Evolutionary conservation across 1,284 basidiomycete species (phyloP).

Genomic region (Chalciporus sp.): DNA sequence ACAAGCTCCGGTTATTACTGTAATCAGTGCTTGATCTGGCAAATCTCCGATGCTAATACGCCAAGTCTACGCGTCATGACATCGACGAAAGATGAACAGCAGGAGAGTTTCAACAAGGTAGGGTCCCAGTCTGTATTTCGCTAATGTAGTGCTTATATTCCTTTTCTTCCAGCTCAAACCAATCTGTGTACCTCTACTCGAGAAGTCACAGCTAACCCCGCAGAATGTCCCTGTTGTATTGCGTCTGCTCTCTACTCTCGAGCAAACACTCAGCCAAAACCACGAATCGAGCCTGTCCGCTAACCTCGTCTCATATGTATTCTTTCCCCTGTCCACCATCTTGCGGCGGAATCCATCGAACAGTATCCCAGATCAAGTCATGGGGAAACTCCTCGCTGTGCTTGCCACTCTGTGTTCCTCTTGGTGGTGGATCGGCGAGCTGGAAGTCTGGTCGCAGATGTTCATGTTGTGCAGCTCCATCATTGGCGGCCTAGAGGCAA

Average conservation of each 20-base stretch:
- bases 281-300: slow-evolving; percentile 49
- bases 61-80: slow-evolving; percentile 5
- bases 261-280: slow-evolving; percentile 47
- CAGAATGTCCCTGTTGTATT: slow-evolving; percentile 48
- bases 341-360: slow-evolving; percentile 71
- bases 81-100: slow-evolving; percentile 16
- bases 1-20: too few species aligned
- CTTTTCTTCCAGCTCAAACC: slow-evolving; percentile 62
- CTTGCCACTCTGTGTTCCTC: slow-evolving; percentile 63
- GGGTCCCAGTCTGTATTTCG: slow-evolving; percentile 2
- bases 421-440: slow-evolving; percentile 79
- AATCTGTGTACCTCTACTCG: slow-evolving; percentile 78
- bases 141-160: not conserved
- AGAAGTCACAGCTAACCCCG: slow-evolving; percentile 60
- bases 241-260: slow-evolving; percentile 55
- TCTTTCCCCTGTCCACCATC: slow-evolving; percentile 84
- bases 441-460: slow-evolving; percentile 77
- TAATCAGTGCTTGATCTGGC: too few species aligned
- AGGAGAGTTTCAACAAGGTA: slow-evolving; percentile 40
- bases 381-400: slow-evolving; percentile 73
- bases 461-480: slow-evolving; percentile 80
- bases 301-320: slow-evolving; percentile 79
- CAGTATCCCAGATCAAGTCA: slow-evolving; percentile 74
- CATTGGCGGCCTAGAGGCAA: slow-evolving; percentile 60
- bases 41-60: too few species aligned